Evolutionary conservation across 176 grass and related monocot genomes (phyloP), one percentile per base, ranked within the genome.

Genomic region (Oryza brachyantha): DNA sequence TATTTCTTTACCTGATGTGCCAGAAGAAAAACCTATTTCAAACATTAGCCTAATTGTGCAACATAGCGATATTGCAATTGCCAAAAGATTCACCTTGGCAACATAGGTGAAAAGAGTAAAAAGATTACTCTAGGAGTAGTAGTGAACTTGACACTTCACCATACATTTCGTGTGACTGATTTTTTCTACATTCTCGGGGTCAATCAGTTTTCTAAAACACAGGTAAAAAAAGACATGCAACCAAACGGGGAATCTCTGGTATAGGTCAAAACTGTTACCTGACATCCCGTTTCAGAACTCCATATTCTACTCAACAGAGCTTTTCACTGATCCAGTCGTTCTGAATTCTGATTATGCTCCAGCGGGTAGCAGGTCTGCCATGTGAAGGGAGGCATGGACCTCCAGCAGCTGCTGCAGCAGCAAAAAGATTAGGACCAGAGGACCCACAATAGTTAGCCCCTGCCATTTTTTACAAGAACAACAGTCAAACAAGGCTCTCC

Each of bases 221-320:
- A n/a, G n/a, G n/a, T 3, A 26, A 45, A 28, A 41, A 46, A 61
- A 66, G 19, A n/a, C 14, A 72, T 60, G 29, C 74, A 60, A n/a
- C n/a, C n/a, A 25, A 10, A 25, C 72, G 34, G 5, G 13, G 6
- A 76, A 72, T 59, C 41, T 17, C 37, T 14, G 8, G 64, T 70
- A 76, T 58, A 84, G 69, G 76, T 88, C 81, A 84, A 43, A 84
- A 84, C 35, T 62, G 66, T 76, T 63, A 81, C 37, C 36, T 64
- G 81, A 70, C 81, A 75, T 54, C 70, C 68, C 70, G 34, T 54
- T 84, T 84, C 81, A 64, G 69, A 73, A 46, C 27, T 88, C 65
- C 19, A 75, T 80, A 84, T 79, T 78, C 74, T 72, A 40, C 58
- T 68, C 54, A 60, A 10, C 46, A 79, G 39, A 52, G 69, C 52